Base-by-base conservation (phyloP, 768 basidiomycete genomes). In the Boletus rex-veris region DNA sequence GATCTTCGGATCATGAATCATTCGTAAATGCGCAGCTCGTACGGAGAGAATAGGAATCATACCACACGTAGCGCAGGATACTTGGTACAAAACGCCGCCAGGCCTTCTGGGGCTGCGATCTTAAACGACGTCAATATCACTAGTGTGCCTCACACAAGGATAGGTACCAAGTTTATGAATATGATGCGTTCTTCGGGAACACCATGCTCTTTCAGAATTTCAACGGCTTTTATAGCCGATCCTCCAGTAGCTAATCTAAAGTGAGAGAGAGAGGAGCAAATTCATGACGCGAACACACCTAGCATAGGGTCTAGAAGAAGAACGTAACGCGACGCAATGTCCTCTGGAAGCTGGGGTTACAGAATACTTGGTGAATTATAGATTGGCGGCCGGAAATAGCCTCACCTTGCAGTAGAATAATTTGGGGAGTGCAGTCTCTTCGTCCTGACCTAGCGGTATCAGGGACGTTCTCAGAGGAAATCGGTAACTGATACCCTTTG, bases 301-400 rank as follows among this genome's bases (percentile, higher is more conserved):
- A 98, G 83, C 96, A 99, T 99, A 0, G 96, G 96, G 69, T 99
- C 96, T 19, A 99, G 82, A 14, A 99, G 83, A 36, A 99, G 84
- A 45, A 94, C 92, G 67, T 96, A 98, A 43, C 97, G 86, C 33
- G 79, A 75, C 1, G 90, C 86, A 53, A 98, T 97, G 69, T 98
- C 96, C 64, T 87, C 88, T 3, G 96, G 96, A 48, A 98, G 87
- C 88, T 97, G 16, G 4, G 7, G 39, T 38, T 12, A 35, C 3
- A 28, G 8, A 1, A 16, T 11, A 3, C 5, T 49, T 11, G 16
- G 47, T 5, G 3, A 45, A 28, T 19, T 18, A 21, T 7, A 7
- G 5, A n/a, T 5, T 4, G 8, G 5, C 8, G n/a, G 24, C 26
- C 37, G 1, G 19, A 38, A 2, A 35, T 21, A 1, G 21, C 21